A percentile compares a stretch with the other conserved stretches of the same genome.
Conservation (phyloP, 129 eudicot species). For the Lactuca saligna region DNA sequence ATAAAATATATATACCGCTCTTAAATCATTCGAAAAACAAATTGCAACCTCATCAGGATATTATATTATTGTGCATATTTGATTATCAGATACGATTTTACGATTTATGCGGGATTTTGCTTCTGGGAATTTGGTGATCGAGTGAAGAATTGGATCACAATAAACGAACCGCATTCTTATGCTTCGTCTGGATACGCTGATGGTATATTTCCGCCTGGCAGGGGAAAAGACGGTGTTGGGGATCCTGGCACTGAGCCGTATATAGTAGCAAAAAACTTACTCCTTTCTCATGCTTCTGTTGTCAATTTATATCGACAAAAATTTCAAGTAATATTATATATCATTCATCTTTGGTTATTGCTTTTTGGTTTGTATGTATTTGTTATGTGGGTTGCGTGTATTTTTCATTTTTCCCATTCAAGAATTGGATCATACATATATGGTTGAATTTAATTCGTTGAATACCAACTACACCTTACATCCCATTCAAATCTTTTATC, state of each 20-base stretch:
- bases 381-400: too few relatives aligned
- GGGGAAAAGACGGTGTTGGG: constrained; percentile 21
- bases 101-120: constrained; percentile 31
- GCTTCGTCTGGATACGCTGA: constrained; percentile 17
- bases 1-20: background rate
- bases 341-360: too few relatives aligned
- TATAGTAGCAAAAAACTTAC: constrained; percentile 26
- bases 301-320: constrained; percentile 17
- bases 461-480: too few relatives aligned
- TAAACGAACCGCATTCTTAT: constrained; percentile 33
- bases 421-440: too few relatives aligned
- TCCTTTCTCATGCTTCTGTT: constrained; percentile 29
- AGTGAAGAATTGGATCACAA: constrained; percentile 32
- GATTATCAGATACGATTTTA: constrained; percentile 20
- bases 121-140: constrained; percentile 39
- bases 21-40: background rate
- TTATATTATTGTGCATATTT: background rate
- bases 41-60: too few relatives aligned
- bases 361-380: too few relatives aligned
- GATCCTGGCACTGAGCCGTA: constrained; percentile 31
- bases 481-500: too few relatives aligned
- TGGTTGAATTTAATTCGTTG: too few relatives aligned
- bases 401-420: too few relatives aligned
- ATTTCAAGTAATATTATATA: constrained; percentile 17
- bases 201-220: constrained; percentile 29